Percentiles rank a stretch among this genome's conserved stretches.
Evolutionary conservation across 176 grass and related monocot species (phyloP).

Genomic region (Phyllostachys edulis): DNA sequence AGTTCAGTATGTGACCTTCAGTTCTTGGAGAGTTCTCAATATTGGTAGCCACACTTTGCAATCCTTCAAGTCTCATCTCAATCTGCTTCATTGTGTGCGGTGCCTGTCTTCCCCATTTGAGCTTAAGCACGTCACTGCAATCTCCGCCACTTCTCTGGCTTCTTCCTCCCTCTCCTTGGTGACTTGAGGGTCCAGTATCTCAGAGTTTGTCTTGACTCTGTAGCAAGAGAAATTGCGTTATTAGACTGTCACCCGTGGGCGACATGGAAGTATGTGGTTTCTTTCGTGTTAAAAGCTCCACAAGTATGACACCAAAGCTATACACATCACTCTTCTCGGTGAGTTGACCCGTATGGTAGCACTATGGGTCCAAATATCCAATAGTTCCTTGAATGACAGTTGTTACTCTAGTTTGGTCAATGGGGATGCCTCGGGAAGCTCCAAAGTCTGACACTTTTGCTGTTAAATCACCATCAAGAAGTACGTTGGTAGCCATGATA

Average conservation of each 20-base stretch:
- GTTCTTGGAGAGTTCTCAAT: neutral
- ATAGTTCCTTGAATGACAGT: constrained; percentile 51
- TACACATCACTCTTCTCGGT: constrained; percentile 57
- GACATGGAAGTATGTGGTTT: constrained; percentile 31
- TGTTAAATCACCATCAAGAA: constrained; percentile 39
- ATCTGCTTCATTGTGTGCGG: constrained; percentile 43
- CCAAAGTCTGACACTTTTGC: constrained; percentile 46
- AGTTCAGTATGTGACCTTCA: neutral
- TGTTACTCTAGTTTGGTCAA: constrained; percentile 37
- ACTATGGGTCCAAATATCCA: constrained; percentile 51
- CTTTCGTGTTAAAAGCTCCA: constrained; percentile 44
- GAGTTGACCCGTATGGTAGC: constrained; percentile 29
- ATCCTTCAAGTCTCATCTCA: constrained; percentile 35
- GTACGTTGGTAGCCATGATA: constrained; percentile 39
- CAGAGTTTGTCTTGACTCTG: neutral
- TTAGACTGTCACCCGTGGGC: neutral
- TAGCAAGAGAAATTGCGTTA: constrained; percentile 28
- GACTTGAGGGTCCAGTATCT: constrained; percentile 6
- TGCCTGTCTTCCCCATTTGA: constrained; percentile 31
- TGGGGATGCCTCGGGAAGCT: constrained; percentile 40
- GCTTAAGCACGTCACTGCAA: constrained; percentile 29
- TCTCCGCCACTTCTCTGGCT: constrained; percentile 20
- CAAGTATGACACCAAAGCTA: constrained; percentile 49
- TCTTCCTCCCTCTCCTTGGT: constrained; percentile 1
- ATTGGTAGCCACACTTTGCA: neutral